Percentiles rank a stretch among this genome's conserved stretches.
Conservation (phyloP, 169 alveolate genomes). For the Babesia divergens region DNA sequence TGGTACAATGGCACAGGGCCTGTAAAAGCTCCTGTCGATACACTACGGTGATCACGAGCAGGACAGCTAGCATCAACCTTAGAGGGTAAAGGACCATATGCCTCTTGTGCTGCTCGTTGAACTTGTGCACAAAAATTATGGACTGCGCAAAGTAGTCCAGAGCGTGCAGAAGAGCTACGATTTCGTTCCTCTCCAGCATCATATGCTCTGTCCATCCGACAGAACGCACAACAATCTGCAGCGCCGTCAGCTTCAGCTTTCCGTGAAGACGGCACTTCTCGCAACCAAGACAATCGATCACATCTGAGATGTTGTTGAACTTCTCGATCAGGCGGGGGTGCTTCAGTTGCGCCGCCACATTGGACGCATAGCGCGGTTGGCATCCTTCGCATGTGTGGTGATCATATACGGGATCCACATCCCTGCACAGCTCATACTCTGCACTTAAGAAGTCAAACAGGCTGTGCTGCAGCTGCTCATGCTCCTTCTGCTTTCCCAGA, state of each 20-base stretch:
- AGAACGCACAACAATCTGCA: slow-evolving; percentile 83
- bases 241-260: slow-evolving; percentile 85
- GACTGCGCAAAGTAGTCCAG: slow-evolving; percentile 80
- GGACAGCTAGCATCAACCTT: slow-evolving; percentile 28
- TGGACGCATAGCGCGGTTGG: slow-evolving; percentile 1
- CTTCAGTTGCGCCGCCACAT: slow-evolving; percentile 1
- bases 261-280: slow-evolving; percentile 91
- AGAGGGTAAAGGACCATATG: slow-evolving; percentile 42
- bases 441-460: slow-evolving; percentile 18
- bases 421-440: slow-evolving; percentile 35
- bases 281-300: slow-evolving; percentile 88
- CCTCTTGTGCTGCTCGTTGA: slow-evolving; percentile 22
- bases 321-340: slow-evolving; percentile 45
- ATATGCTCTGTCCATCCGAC: slow-evolving; percentile 37
- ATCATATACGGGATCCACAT: slow-evolving; percentile 11
- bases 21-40: slow-evolving; percentile 18
- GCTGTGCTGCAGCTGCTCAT: background rate
- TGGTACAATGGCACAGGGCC: slow-evolving; percentile 8
- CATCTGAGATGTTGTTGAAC: slow-evolving; percentile 67
- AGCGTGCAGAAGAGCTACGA: slow-evolving; percentile 80
- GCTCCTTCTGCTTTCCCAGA: background rate
- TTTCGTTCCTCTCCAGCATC: slow-evolving; percentile 79
- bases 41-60: slow-evolving; percentile 24
- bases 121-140: slow-evolving; percentile 62
- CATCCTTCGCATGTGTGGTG: slow-evolving; percentile 2